Conservation (phyloP, 1,284 basidiomycete genomes). For the Boletus mariae region DNA sequence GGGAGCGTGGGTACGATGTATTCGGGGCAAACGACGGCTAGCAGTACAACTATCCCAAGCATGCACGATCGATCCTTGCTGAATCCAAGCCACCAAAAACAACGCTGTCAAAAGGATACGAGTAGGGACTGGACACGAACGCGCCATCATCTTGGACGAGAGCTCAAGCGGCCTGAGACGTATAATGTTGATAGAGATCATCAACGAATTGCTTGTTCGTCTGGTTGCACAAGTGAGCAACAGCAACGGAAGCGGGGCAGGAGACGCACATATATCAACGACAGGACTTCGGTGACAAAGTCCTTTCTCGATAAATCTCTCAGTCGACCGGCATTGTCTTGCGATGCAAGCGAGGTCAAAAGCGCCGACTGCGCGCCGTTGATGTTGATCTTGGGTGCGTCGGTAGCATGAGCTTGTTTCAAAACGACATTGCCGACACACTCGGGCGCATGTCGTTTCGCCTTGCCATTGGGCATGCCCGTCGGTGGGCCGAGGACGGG, state of each 20-base stretch:
- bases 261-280: conserved; percentile 62
- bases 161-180: conserved; percentile 24
- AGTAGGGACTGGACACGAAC: not conserved
- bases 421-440: not conserved
- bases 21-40: conserved; percentile 17
- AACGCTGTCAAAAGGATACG: not conserved
- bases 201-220: conserved; percentile 52
- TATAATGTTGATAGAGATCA: conserved; percentile 48
- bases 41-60: conserved; percentile 10
- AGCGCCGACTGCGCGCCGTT: conserved; percentile 31
- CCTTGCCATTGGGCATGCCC: conserved; percentile 23
- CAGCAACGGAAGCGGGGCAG: not conserved
- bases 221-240: conserved; percentile 27
- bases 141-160: not conserved
- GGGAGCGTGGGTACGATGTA: conserved; percentile 7
- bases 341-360: conserved; percentile 25
- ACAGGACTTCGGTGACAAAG: conserved; percentile 65
- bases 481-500: conserved; percentile 11
- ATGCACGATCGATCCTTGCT: conserved; percentile 5
- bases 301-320: conserved; percentile 47
- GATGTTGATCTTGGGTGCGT: conserved; percentile 17
- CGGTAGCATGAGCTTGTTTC: conserved; percentile 9
- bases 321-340: conserved; percentile 18
- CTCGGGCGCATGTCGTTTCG: conserved; percentile 12
- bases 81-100: conserved; percentile 1